These are phyloP conservation scores for Babjeviella inositovora DNA, from an alignment of 805 yeast genomes.

Conservation along the genomic window DNA sequence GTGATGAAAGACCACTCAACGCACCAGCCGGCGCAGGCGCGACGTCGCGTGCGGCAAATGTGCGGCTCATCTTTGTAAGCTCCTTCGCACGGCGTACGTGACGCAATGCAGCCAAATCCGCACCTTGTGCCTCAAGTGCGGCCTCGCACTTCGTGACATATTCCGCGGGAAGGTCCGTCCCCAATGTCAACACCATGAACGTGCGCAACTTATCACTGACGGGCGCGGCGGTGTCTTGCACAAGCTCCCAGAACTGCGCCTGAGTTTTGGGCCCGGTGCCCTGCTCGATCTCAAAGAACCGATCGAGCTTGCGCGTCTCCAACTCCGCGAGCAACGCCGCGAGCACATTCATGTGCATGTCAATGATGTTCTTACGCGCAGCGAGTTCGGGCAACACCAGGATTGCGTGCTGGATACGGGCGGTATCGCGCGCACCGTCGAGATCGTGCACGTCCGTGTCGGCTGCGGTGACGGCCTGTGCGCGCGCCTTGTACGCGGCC, in stretches of 20 bases:
- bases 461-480: constrained; percentile 66
- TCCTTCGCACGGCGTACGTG: constrained; percentile 78
- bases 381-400: constrained; percentile 88
- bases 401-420: constrained; percentile 70
- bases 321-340: constrained; percentile 71
- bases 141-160: constrained; percentile 45
- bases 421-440: constrained; percentile 49
- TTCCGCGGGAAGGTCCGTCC: constrained; percentile 25
- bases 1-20: constrained; percentile 60
- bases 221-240: constrained; percentile 31
- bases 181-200: constrained; percentile 60
- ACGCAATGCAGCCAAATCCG: constrained; percentile 46
- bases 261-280: constrained; percentile 43
- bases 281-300: constrained; percentile 90
- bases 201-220: constrained; percentile 75
- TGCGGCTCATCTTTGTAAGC: constrained; percentile 42
- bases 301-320: constrained; percentile 76
- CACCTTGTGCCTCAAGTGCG: constrained; percentile 33
- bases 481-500: constrained; percentile 70
- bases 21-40: constrained; percentile 39
- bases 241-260: constrained; percentile 41
- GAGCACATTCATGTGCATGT: constrained; percentile 93
- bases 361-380: constrained; percentile 73
- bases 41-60: no score
- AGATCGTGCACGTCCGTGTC: constrained; percentile 60